Conservation (phyloP, 129 eudicot species). For the Escallonia herrerae region DNA sequence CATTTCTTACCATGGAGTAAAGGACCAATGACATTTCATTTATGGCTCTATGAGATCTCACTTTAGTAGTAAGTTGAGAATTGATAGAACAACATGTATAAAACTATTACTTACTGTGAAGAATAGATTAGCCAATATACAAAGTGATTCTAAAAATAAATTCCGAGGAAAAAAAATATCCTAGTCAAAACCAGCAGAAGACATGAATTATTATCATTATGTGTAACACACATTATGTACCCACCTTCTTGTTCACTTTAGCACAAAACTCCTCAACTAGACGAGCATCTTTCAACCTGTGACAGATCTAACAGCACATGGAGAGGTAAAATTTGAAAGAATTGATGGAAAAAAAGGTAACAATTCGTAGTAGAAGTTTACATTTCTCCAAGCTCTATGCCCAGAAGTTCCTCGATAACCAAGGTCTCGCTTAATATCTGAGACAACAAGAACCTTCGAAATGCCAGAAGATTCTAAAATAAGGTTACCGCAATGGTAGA, state of each 20-base stretch:
- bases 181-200: no score
- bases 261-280: slow-evolving; percentile 60
- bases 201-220: no score
- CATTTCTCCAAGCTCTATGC: slow-evolving; percentile 91
- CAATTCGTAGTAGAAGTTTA: slow-evolving; percentile 12
- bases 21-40: no score
- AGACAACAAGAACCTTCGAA: slow-evolving; percentile 63
- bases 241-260: slow-evolving; percentile 56
- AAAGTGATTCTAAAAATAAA: no score
- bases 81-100: no score
- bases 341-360: not conserved
- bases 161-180: no score
- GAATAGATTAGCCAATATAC: no score
- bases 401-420: slow-evolving; percentile 59
- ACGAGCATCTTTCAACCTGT: slow-evolving; percentile 62
- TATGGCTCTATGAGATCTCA: no score
- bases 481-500: slow-evolving; percentile 3
- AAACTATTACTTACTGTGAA: no score
- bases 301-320: slow-evolving; percentile 40
- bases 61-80: no score
- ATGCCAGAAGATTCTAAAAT: not conserved
- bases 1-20: no score
- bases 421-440: slow-evolving; percentile 73
- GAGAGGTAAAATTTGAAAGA: slow-evolving; percentile 5
- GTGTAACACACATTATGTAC: not conserved